Conservation (phyloP, 192 early-diverging fungal species). For the Chytriomyces confervae region DNA sequence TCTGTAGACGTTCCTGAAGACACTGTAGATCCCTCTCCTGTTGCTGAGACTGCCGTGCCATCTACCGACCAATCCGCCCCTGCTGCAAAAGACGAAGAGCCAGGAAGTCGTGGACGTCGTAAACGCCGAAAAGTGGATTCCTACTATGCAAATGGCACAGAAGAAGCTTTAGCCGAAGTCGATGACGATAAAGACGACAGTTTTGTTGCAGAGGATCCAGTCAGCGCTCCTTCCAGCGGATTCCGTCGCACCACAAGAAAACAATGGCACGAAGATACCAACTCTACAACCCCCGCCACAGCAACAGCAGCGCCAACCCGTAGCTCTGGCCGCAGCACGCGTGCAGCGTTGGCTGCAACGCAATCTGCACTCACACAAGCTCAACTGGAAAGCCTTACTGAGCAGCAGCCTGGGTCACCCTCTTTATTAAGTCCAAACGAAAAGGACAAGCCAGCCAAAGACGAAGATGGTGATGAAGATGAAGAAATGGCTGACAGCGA, state of each 20-base stretch:
- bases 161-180: not conserved
- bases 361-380: not conserved
- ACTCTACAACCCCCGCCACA: not conserved
- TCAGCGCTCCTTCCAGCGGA: not conserved
- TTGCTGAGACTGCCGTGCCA: no score
- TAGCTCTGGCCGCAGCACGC: not conserved
- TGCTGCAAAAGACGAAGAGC: not conserved
- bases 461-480: not conserved
- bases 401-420: not conserved
- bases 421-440: not conserved
- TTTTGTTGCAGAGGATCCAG: not conserved
- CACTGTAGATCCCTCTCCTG: no score
- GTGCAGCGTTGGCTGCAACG: constrained; percentile 19
- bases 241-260: constrained; percentile 4
- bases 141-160: constrained; percentile 1
- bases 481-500: not conserved
- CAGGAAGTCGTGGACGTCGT: constrained; percentile 9
- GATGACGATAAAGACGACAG: constrained; percentile 1
- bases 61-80: constrained; percentile 23
- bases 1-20: not conserved
- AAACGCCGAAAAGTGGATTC: constrained; percentile 30
- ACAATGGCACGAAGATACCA: constrained; percentile 10
- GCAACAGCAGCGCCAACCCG: not conserved
- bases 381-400: not conserved
- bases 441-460: not conserved